Evolutionary conservation across 495 filamentous ascomycete genomes (phyloP).

Genomic region (Penicillium crystallinum): DNA sequence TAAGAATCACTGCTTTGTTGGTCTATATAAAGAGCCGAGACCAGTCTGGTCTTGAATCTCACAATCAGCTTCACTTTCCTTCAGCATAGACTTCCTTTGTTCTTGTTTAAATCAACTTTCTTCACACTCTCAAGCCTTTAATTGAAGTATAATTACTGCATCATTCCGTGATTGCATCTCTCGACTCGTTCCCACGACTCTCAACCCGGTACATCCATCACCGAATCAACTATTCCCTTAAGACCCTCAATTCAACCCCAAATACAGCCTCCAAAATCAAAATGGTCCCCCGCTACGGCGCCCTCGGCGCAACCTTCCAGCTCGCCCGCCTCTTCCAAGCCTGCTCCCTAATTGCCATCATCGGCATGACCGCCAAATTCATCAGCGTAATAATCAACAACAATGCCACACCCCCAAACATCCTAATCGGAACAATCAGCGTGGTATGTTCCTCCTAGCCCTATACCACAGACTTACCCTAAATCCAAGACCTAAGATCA

Average conservation of each 20-base stretch:
- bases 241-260: neutral
- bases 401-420: constrained; percentile 57
- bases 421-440: constrained; percentile 71
- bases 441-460: constrained; percentile 55
- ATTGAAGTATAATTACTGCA: neutral
- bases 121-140: constrained; percentile 1
- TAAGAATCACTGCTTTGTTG: constrained; percentile 4
- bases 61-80: constrained; percentile 10
- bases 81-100: constrained; percentile 9
- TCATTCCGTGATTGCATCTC: neutral
- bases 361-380: constrained; percentile 80
- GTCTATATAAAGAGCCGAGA: constrained; percentile 10
- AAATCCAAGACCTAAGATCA: neutral
- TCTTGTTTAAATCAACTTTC: neutral
- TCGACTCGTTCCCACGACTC: neutral
- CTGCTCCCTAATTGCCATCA: constrained; percentile 67
- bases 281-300: constrained; percentile 51
- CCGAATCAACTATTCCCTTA: neutral
- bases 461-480: neutral
- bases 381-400: constrained; percentile 67
- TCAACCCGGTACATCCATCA: neutral
- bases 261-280: constrained; percentile 6
- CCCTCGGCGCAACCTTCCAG: constrained; percentile 73
- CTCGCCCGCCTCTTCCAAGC: constrained; percentile 65
- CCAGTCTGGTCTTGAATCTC: neutral